phyloP scores from a whole-genome alignment of 768 basidiomycete species.

The Tremella mesenterica region DNA sequence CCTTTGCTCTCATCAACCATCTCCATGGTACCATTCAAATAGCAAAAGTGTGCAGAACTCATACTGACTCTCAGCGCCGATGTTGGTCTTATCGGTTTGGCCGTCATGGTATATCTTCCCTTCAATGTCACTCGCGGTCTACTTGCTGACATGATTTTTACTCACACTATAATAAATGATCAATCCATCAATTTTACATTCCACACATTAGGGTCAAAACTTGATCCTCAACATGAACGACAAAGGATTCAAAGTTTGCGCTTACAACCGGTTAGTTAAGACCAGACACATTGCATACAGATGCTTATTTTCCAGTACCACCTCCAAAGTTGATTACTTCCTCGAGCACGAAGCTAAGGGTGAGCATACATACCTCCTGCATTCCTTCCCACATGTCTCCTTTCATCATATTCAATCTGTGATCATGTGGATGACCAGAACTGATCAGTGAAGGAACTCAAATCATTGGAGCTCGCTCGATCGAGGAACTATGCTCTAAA shows the following conservation, averaged over 20 bases:
- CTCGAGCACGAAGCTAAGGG: conserved; percentile 97
- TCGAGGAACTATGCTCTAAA: conserved; percentile 81
- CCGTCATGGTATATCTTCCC: conserved; percentile 73
- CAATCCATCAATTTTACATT: background rate
- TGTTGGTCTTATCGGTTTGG: conserved; percentile 95
- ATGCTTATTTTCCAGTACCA: conserved; percentile 50
- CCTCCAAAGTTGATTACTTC: conserved; percentile 90
- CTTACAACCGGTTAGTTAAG: conserved; percentile 68
- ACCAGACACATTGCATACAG: background rate
- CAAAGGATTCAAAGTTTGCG: conserved; percentile 95
- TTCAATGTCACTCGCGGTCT: conserved; percentile 1
- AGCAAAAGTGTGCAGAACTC: too few relatives aligned
- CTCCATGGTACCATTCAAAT: too few relatives aligned
- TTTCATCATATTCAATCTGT: background rate
- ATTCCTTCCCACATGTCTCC: conserved; percentile 7
- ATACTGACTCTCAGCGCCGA: conserved; percentile 74
- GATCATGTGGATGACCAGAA: conserved; percentile 1
- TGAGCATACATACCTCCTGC: conserved; percentile 42
- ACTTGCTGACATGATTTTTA: conserved; percentile 10
- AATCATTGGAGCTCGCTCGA: conserved; percentile 84
- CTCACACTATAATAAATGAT: too few relatives aligned
- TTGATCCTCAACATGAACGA: conserved; percentile 98
- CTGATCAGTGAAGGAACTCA: conserved; percentile 63
- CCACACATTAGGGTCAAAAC: conserved; percentile 69
- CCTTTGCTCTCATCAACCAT: too few relatives aligned